Conservation (phyloP, 2,329 filamentous ascomycete genomes). For the Pleurostoma richardsiae region DNA sequence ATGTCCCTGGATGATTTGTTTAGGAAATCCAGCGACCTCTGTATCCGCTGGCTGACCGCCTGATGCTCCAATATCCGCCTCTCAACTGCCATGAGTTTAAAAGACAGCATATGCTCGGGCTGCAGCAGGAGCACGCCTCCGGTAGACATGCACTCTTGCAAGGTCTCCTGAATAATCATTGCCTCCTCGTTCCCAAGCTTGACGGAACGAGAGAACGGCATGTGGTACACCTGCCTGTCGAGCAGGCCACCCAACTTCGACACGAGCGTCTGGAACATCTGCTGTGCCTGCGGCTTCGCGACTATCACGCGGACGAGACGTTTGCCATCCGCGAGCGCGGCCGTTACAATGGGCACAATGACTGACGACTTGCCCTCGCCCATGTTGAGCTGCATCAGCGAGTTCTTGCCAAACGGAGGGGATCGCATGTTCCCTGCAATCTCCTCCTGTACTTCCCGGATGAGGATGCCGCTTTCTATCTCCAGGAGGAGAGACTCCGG, state of each 20-base stretch:
- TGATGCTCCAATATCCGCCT: constrained; percentile 24
- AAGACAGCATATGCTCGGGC: constrained; percentile 60
- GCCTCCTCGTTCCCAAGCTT: constrained; percentile 24
- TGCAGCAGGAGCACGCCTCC: constrained; percentile 56
- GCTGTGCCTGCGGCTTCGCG: constrained; percentile 53
- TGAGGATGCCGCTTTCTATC: constrained; percentile 55
- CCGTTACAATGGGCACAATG: constrained; percentile 60
- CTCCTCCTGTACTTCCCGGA: constrained; percentile 53
- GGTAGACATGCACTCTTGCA: constrained; percentile 37
- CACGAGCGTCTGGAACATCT: constrained; percentile 54
- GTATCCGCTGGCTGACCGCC: constrained; percentile 23
- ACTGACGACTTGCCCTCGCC: constrained; percentile 67
- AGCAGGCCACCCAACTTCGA: constrained; percentile 51
- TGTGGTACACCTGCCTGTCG: constrained; percentile 45
- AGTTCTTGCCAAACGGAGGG: constrained; percentile 32
- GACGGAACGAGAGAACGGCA: constrained; percentile 54
- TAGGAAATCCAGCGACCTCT: constrained; percentile 39
- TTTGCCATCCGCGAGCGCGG: constrained; percentile 42
- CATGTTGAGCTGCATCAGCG: constrained; percentile 65
- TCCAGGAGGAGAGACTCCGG: constrained; percentile 63
- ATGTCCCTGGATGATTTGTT: constrained; percentile 44
- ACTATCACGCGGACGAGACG: constrained; percentile 55
- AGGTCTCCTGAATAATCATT: constrained; percentile 27
- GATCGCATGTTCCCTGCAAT: constrained; percentile 53
- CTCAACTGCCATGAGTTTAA: constrained; percentile 58